These are phyloP conservation scores for Paraurostyla sp. DNA, from an alignment of 73 alveolate species.

Conservation along the genomic window DNA sequence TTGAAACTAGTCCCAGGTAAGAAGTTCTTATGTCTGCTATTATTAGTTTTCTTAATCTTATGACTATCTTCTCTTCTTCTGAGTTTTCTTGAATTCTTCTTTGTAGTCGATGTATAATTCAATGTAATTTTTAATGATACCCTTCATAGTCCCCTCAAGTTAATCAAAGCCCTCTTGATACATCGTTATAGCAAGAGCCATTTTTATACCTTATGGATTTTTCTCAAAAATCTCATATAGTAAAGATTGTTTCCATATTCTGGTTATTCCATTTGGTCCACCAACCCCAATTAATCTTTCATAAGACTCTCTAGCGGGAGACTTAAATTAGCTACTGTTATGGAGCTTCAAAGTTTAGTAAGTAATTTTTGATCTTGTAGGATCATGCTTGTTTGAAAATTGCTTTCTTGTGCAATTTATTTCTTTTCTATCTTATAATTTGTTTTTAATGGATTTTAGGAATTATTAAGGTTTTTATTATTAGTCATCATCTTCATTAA, in stretches of 20 bases:
- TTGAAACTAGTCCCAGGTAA: neutral
- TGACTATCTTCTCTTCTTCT: too few species aligned
- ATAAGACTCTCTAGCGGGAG: too few species aligned
- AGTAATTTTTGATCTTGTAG: too few species aligned
- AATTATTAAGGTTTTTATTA: too few species aligned
- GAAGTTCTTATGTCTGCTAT: neutral
- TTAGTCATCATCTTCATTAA: too few species aligned
- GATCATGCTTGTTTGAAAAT: too few species aligned
- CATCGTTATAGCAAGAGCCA: conserved; percentile 68
- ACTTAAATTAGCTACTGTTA: too few species aligned
- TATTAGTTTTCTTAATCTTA: too few species aligned
- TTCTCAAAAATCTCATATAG: neutral
- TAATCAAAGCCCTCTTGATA: conserved; percentile 50
- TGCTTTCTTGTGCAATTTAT: too few species aligned
- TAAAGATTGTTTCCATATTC: conserved; percentile 4
- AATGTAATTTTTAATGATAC: conserved; percentile 17
- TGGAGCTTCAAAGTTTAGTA: conserved; percentile 7
- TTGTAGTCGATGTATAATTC: neutral
- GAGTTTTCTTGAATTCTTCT: too few species aligned
- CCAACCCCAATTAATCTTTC: conserved; percentile 32
- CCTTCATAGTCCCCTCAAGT: conserved; percentile 31
- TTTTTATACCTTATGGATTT: conserved; percentile 32
- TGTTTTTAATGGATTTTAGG: too few species aligned
- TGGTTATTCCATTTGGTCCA: neutral
- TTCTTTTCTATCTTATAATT: too few species aligned